Evolutionary conservation across 352 stramenopile species (phyloP).

Genomic region (Peronospora destructor): DNA sequence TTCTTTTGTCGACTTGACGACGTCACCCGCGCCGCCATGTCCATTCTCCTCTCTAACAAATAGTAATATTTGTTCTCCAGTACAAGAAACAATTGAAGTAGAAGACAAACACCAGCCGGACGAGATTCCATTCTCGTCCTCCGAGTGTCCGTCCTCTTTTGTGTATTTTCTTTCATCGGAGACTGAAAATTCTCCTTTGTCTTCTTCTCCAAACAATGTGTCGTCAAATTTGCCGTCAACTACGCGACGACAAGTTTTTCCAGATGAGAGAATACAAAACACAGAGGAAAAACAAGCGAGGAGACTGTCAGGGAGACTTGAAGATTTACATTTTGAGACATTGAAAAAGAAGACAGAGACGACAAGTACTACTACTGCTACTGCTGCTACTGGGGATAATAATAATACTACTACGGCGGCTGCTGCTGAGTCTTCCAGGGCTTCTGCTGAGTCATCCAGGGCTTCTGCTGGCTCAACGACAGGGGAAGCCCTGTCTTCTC

Average conservation of each 20-base stretch:
- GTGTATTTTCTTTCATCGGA: constrained; percentile 7
- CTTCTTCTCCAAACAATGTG: constrained; percentile 10
- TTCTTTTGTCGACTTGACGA: constrained; percentile 43
- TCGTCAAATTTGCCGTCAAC: constrained; percentile 3
- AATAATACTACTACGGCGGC: not conserved
- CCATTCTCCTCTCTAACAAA: constrained; percentile 2
- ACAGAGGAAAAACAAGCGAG: constrained; percentile 16
- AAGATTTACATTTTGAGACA: constrained; percentile 20
- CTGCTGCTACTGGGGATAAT: not conserved
- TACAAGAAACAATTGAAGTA: not conserved
- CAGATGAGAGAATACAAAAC: constrained; percentile 1
- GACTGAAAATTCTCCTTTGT: not conserved
- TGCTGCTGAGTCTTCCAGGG: not conserved
- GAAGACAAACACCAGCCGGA: constrained; percentile 3
- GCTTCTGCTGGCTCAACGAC: constrained; percentile 1
- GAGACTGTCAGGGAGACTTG: constrained; percentile 16
- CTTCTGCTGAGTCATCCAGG: not conserved
- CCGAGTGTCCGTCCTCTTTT: constrained; percentile 14
- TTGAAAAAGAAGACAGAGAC: not conserved
- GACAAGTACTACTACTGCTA: not conserved
- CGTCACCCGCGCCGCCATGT: constrained; percentile 12
- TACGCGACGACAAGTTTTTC: constrained; percentile 6
- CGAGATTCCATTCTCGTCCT: constrained; percentile 18
- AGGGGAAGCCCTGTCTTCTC: constrained; percentile 1
- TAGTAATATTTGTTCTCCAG: constrained; percentile 4